phyloP scores from a whole-genome alignment of 2,329 filamentous ascomycete genomes.

The Macrophomina pseudophaseolina region DNA sequence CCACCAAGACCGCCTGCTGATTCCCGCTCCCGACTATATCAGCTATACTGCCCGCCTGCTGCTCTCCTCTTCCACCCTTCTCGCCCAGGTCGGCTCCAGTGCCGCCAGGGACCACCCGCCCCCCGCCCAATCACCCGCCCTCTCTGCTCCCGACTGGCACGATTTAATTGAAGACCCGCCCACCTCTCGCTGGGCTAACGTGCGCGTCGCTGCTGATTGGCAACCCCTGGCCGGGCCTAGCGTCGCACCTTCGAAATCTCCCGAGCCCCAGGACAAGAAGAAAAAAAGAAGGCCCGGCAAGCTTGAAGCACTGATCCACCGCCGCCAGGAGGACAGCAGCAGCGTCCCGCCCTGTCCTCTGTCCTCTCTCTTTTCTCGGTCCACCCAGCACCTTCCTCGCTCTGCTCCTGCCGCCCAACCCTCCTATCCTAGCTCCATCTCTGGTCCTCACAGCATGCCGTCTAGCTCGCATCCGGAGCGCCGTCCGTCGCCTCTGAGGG shows the following conservation, averaged over 20 bases:
- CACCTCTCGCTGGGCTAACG: constrained; percentile 18
- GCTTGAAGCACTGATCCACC: constrained; percentile 13
- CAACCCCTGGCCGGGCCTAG: background rate
- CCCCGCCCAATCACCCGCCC: constrained; percentile 11
- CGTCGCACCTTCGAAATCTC: background rate
- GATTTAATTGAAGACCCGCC: background rate
- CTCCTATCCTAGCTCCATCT: constrained; percentile 4
- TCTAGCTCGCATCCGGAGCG: background rate
- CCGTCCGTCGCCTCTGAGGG: constrained; percentile 17
- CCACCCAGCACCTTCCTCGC: background rate
- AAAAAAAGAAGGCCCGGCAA: constrained; percentile 1
- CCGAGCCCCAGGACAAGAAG: background rate
- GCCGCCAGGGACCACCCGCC: constrained; percentile 23
- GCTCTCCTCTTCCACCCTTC: constrained; percentile 21
- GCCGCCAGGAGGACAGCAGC: background rate
- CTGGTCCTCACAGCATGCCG: constrained; percentile 5
- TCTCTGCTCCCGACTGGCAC: constrained; percentile 3
- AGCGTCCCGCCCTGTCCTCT: background rate
- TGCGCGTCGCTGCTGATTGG: constrained; percentile 12
- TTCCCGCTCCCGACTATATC: constrained; percentile 24
- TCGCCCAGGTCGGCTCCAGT: constrained; percentile 22
- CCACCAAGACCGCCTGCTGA: constrained; percentile 1
- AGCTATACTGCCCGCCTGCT: constrained; percentile 27
- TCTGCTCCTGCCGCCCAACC: constrained; percentile 19
- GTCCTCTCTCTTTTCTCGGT: background rate